A percentile compares a stretch with the other conserved stretches of the same genome.
Conservation (phyloP, 176 grass and related monocot genomes). For the Carex cristatella region DNA sequence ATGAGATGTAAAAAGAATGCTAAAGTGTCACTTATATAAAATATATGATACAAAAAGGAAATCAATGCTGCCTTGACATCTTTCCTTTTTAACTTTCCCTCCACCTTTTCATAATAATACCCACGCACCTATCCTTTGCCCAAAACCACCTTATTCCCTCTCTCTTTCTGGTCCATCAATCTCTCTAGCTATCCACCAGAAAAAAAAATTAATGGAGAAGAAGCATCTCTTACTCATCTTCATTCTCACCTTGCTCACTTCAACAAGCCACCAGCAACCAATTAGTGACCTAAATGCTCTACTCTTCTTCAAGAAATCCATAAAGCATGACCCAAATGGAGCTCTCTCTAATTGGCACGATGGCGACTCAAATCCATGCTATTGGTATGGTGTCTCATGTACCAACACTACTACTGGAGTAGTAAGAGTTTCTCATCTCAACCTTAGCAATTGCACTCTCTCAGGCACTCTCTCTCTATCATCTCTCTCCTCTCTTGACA, state of each 20-base stretch:
- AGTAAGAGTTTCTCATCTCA: constrained; percentile 44
- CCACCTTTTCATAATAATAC: constrained; percentile 15
- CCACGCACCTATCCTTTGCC: constrained; percentile 8
- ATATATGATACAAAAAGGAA: neutral
- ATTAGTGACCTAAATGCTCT: constrained; percentile 39
- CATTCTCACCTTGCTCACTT: constrained; percentile 25
- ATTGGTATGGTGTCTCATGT: constrained; percentile 70
- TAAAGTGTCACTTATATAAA: neutral
- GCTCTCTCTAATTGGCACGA: constrained; percentile 54
- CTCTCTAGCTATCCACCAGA: constrained; percentile 13
- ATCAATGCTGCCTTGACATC: neutral
- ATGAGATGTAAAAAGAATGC: too few relatives aligned
- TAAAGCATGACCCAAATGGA: constrained; percentile 38
- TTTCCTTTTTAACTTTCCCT: constrained; percentile 19
- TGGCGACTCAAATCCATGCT: constrained; percentile 21
- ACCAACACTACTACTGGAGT: constrained; percentile 23
- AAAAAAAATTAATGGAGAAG: constrained; percentile 31
- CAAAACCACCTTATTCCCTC: neutral
- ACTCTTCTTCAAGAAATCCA: constrained; percentile 60
- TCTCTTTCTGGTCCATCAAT: neutral
- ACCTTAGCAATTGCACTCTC: constrained; percentile 51
- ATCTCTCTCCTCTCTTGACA: constrained; percentile 35
- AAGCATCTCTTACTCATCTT: neutral
- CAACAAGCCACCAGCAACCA: neutral
- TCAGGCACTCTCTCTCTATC: constrained; percentile 28